Conservation (phyloP, 257 asterid species). For the Solanum bulbocastanum region DNA sequence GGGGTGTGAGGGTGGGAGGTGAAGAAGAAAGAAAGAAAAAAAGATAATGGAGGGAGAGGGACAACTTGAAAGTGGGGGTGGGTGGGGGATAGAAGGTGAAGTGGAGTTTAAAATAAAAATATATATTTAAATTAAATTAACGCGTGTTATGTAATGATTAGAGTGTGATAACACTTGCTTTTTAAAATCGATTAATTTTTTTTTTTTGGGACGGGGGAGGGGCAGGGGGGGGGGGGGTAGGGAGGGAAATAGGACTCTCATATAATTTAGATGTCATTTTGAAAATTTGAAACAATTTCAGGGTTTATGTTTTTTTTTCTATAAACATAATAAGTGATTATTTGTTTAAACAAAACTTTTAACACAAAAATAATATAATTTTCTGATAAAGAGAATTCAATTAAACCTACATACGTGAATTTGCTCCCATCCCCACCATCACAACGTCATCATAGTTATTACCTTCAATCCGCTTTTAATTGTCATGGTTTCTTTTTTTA, state of each 20-base stretch:
- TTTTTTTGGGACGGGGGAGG: no score
- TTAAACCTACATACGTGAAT: background rate
- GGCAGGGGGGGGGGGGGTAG: no score
- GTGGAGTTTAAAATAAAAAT: no score
- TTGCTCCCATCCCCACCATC: background rate
- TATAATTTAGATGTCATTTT: no score
- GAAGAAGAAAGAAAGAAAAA: background rate
- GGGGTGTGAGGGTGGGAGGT: background rate
- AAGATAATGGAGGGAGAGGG: no score
- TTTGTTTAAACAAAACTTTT: background rate
- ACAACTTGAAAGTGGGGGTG: no score
- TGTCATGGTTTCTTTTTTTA: background rate
- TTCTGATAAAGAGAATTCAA: background rate
- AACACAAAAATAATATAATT: background rate
- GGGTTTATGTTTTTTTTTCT: background rate
- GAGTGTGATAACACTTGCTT: background rate
- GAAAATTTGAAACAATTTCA: no score
- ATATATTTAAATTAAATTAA: no score
- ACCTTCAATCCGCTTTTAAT: background rate
- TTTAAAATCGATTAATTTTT: no score
- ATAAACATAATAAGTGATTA: no score
- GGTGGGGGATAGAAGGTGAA: background rate
- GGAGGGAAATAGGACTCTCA: no score
- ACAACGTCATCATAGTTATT: background rate
- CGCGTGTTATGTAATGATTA: no score